Percentiles rank a stretch among this genome's conserved stretches.
These are phyloP conservation scores for Fusarium vanettenii DNA, from an alignment of 2,329 filamentous ascomycete species.

Conservation along the genomic window DNA sequence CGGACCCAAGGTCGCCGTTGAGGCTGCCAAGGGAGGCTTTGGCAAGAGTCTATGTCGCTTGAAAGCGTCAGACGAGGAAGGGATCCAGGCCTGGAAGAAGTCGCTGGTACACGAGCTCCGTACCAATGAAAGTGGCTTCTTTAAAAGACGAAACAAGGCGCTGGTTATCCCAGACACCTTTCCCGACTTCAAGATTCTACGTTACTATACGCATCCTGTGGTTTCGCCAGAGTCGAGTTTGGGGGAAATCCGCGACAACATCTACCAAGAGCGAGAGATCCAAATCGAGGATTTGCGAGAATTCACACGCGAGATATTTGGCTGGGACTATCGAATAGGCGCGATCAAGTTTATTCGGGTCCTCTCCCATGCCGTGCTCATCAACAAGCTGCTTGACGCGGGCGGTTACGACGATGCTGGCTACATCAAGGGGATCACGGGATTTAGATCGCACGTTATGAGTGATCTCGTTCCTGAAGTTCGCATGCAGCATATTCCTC, in stretches of 20 bases:
- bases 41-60: slow-evolving; percentile 79
- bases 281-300: slow-evolving; percentile 68
- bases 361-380: slow-evolving; percentile 80
- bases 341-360: slow-evolving; percentile 87
- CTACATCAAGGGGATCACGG: slow-evolving; percentile 75
- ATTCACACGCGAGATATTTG: slow-evolving; percentile 84
- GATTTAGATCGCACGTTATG: slow-evolving; percentile 74
- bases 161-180: slow-evolving; percentile 84
- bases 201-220: slow-evolving; percentile 89
- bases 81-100: slow-evolving; percentile 77
- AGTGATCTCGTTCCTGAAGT: slow-evolving; percentile 83
- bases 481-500: slow-evolving; percentile 81
- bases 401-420: slow-evolving; percentile 50
- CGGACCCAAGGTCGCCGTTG: slow-evolving; percentile 87
- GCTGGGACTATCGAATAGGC: slow-evolving; percentile 83
- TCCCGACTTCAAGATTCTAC: slow-evolving; percentile 80
- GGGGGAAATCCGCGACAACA: slow-evolving; percentile 40
- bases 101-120: slow-evolving; percentile 79
- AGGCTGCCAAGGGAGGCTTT: slow-evolving; percentile 90
- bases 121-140: slow-evolving; percentile 86
- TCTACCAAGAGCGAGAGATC: slow-evolving; percentile 40
- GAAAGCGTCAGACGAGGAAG: slow-evolving; percentile 67
- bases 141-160: slow-evolving; percentile 79
- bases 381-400: slow-evolving; percentile 61
- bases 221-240: slow-evolving; percentile 74